Conservation (phyloP, 306 rosid species). For the apple (Malus domestica) region ASM211411v1 NC_041796.1:7280501-7281000, state of each 20-base stretch:
- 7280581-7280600: slow-evolving; percentile 52
- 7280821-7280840: slow-evolving; percentile 46
- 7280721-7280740: slow-evolving; percentile 44
- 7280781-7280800: slow-evolving; percentile 26
- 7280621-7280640: slow-evolving; percentile 24
- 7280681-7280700: slow-evolving; percentile 31
- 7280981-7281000: slow-evolving; percentile 39
- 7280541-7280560: slow-evolving; percentile 35
- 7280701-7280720: slow-evolving; percentile 62
- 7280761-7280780: slow-evolving; percentile 47
- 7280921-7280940: slow-evolving; percentile 78
- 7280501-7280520: slow-evolving; percentile 22
- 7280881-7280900: slow-evolving; percentile 45
- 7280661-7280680: slow-evolving; percentile 69
- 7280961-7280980: slow-evolving; percentile 45
- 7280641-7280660: slow-evolving; percentile 47
- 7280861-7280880: slow-evolving; percentile 78
- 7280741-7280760: slow-evolving; percentile 41
- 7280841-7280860: slow-evolving; percentile 63
- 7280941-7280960: slow-evolving; percentile 70
- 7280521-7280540: slow-evolving; percentile 48
- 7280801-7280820: slow-evolving; percentile 34
- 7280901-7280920: slow-evolving; percentile 69
- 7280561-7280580: slow-evolving; percentile 29
- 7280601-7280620: slow-evolving; percentile 61